phyloP scores from a whole-genome alignment of 495 filamentous ascomycete species.

The Pyrenula aspistea region DNA sequence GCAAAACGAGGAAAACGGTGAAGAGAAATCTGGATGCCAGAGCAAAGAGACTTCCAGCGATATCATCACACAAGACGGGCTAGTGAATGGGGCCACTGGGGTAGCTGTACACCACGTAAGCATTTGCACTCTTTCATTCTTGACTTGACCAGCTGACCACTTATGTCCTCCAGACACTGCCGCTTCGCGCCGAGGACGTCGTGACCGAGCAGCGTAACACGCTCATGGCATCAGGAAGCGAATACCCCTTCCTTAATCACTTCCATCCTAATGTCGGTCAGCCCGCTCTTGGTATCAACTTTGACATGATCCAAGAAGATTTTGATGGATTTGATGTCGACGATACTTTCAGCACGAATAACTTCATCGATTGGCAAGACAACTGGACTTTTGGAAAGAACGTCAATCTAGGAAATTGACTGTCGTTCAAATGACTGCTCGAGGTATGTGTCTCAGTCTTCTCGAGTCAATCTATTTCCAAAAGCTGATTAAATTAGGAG shows the following conservation, averaged over 20 bases:
- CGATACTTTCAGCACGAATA: neutral
- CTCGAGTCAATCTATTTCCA: neutral
- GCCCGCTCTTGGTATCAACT: neutral
- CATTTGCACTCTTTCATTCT: neutral
- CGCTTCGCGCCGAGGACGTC: neutral
- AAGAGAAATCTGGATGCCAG: neutral
- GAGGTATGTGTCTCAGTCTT: neutral
- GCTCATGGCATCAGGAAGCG: neutral
- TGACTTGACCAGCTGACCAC: neutral
- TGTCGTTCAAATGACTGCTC: neutral
- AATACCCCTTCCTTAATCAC: neutral
- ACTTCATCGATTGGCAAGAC: neutral
- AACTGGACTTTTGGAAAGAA: neutral
- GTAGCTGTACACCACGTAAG: neutral
- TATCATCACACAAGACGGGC: neutral
- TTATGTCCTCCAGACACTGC: neutral
- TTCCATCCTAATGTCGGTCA: neutral
- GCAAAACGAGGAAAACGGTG: neutral
- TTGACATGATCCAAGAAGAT: slow-evolving; percentile 1
- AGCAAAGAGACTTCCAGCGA: neutral
- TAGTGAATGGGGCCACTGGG: neutral
- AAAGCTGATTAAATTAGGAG: neutral
- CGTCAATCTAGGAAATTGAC: neutral
- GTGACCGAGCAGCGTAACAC: neutral
- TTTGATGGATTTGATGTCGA: slow-evolving; percentile 13